Percentiles rank a stretch among this genome's conserved stretches.
Evolutionary conservation across 1,284 basidiomycete species (phyloP).

Genomic region (Cutaneotrichosporon cavernicola): DNA sequence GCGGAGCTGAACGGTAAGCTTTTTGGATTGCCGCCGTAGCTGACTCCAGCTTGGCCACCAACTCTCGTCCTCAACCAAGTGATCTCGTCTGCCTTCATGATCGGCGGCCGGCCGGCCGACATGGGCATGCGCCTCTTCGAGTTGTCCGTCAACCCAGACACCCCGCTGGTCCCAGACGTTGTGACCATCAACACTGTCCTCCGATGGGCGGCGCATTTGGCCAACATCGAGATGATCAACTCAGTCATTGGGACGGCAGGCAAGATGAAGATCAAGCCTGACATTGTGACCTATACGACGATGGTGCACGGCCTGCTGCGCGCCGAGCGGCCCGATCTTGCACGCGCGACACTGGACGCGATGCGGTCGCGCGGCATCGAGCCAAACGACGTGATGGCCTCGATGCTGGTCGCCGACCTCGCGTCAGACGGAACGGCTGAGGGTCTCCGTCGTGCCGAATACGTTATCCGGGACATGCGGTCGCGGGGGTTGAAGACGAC

Average conservation of each 20-base stretch:
- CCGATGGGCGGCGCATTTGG: constrained; percentile 62
- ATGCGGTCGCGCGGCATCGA: constrained; percentile 72
- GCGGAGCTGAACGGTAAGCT: constrained; percentile 24
- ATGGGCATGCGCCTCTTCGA: constrained; percentile 42
- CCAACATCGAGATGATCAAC: constrained; percentile 63
- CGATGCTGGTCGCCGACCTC: constrained; percentile 69
- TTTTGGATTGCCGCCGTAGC: neutral
- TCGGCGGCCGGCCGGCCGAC: constrained; percentile 32
- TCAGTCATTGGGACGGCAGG: constrained; percentile 61
- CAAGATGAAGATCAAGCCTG: constrained; percentile 60
- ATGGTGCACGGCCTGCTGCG: constrained; percentile 71
- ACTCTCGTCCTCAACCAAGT: constrained; percentile 45
- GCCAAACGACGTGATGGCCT: constrained; percentile 70
- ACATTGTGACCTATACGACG: constrained; percentile 76
- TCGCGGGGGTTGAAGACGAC: constrained; percentile 49
- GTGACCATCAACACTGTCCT: constrained; percentile 76
- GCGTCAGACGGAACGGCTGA: constrained; percentile 60
- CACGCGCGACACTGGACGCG: constrained; percentile 61
- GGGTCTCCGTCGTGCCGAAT: constrained; percentile 64
- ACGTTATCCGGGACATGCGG: constrained; percentile 70
- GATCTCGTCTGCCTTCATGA: constrained; percentile 40
- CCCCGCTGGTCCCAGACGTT: constrained; percentile 60
- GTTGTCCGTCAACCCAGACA: constrained; percentile 35
- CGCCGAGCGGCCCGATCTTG: constrained; percentile 65
- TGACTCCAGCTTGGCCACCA: constrained; percentile 39